These are phyloP conservation scores for Galerina sulciceps DNA, from an alignment of 768 basidiomycete species.

Conservation along the genomic window DNA sequence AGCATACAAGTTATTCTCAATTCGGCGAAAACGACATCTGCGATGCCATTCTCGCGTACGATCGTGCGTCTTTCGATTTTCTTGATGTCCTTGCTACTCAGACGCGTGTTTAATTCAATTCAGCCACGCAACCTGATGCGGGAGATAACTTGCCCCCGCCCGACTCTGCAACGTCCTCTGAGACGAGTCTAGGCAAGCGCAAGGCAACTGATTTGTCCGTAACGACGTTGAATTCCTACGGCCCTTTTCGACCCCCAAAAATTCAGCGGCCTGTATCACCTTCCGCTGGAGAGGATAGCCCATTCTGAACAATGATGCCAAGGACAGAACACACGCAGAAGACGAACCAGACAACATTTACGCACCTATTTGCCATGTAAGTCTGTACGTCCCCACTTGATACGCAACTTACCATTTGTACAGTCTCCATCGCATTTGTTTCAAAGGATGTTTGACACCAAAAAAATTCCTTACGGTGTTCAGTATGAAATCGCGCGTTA, in stretches of 20 bases:
- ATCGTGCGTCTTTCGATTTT: not conserved
- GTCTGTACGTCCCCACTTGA: not conserved
- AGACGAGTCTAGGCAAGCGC: constrained; percentile 29
- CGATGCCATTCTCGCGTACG: constrained; percentile 17
- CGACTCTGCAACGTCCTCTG: constrained; percentile 23
- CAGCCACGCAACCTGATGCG: constrained; percentile 12
- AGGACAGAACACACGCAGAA: not conserved
- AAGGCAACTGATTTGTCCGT: constrained; percentile 26
- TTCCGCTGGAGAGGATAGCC: constrained; percentile 16
- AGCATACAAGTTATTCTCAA: constrained; percentile 28
- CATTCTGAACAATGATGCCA: constrained; percentile 13
- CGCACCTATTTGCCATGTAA: constrained; percentile 19
- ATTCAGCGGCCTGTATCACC: constrained; percentile 21
- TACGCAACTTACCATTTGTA: not conserved
- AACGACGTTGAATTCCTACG: constrained; percentile 21
- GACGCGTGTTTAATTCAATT: not conserved
- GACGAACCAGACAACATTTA: constrained; percentile 5
- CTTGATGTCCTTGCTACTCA: not conserved
- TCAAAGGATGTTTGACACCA: constrained; percentile 28
- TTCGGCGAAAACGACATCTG: constrained; percentile 29
- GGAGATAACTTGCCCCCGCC: constrained; percentile 14
- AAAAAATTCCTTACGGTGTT: constrained; percentile 45
- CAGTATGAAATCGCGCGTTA: constrained; percentile 59
- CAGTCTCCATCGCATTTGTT: constrained; percentile 26
- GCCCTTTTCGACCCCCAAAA: constrained; percentile 21